Evolutionary conservation across 208 protist species (phyloP), one percentile per base, ranked within the genome.

Genomic region (Acanthamoeba healyi): DNA sequence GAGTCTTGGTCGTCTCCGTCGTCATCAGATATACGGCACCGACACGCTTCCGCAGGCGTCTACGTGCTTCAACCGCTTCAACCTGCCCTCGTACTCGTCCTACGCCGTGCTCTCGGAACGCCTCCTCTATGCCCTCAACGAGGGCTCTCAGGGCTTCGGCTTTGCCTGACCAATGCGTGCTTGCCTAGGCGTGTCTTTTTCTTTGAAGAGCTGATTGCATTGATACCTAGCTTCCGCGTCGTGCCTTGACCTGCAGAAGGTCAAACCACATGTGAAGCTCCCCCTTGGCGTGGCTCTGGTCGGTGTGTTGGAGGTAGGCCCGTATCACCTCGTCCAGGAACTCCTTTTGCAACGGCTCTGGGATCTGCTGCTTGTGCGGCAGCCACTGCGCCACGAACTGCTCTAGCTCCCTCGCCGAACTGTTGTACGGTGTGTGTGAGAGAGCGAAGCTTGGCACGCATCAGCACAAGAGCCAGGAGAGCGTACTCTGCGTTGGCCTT

Each of bases 11-110:
- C 9, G 96, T 97, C 46, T 49, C 93, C 54, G 15, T 40, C n/a
- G n/a, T n/a, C n/a, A n/a, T 38, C 32, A 74, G 29, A 38, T 63
- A 26, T 72, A 51, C 40, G 63, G 93, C 5, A 36, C 10, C 15
- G 38, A 77, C 32, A 58, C 84, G 40, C 65, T 97, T 44, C 96
- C 96, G 46, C 49, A 34, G 26, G 91, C 96, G 32, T 95, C 97
- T 34, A 97, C 96, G 38, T 97, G 96, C 92, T 97, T 96, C 67
- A 97, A 97, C 72, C 92, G 94, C 44, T 79, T 97, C 36, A 95
- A 97, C 42, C 82, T 97, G 26, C 96, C 96, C 34, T 34, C n/a
- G 29, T 97, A 97, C 88, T 44, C 63, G n/a, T 90, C 29, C 19
- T 86, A 77, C 79, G 17, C 97, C 1, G 42, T 72, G 65, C 46